Evolutionary conservation across 106 monocot genomes (phyloP).

Genomic region (Gastrodia elata): DNA sequence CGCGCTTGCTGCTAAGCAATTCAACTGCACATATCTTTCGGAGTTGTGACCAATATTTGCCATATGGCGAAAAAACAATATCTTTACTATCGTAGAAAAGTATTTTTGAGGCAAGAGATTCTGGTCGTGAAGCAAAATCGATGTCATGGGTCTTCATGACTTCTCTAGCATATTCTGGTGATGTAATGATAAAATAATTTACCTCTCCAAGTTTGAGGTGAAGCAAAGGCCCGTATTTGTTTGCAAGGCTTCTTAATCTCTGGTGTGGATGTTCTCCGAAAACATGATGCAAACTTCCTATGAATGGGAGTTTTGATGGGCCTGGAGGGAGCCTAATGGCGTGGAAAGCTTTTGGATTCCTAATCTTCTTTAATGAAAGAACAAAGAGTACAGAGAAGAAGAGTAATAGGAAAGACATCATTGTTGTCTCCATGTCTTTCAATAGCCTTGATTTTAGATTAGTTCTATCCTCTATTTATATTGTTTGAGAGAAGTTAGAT

Average conservation of each 20-base stretch:
- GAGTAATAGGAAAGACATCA: no score
- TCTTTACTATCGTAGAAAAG: not conserved
- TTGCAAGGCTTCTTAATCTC: not conserved
- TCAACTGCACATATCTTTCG: not conserved
- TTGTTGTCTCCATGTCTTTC: no score
- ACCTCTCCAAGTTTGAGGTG: not conserved
- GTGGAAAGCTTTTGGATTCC: no score
- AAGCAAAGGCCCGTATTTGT: not conserved
- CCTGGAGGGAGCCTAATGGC: not conserved
- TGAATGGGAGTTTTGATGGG: not conserved
- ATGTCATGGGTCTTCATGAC: not conserved
- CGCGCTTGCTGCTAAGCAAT: not conserved
- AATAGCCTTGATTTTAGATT: no score
- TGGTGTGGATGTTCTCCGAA: not conserved
- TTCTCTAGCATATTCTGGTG: no score
- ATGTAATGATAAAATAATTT: not conserved
- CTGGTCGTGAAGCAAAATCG: not conserved
- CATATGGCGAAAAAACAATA: constrained; percentile 16
- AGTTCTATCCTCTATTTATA: no score
- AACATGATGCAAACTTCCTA: not conserved
- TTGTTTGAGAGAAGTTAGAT: no score
- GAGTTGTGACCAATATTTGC: constrained; percentile 1
- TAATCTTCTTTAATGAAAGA: no score
- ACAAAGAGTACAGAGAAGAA: no score
- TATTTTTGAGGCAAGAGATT: not conserved